Percentiles rank a stretch among this genome's conserved stretches.
Evolutionary conservation across 495 filamentous ascomycete genomes (phyloP).

Genomic region (Aspergillus diversus): DNA sequence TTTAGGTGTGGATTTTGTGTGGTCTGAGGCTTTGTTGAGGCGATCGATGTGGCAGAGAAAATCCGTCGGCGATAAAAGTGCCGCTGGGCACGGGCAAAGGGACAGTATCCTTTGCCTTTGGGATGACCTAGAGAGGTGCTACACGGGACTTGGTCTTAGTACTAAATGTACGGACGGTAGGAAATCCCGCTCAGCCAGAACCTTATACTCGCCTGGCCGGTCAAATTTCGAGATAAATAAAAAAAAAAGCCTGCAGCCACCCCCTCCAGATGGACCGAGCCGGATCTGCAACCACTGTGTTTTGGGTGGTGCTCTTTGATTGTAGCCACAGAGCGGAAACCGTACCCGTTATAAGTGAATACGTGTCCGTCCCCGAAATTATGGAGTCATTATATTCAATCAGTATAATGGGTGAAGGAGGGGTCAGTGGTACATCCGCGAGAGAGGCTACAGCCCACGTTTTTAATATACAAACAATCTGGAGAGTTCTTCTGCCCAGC

Average conservation of each 20-base stretch:
- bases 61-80: conserved; percentile 23
- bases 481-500: not conserved
- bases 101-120: conserved; percentile 32
- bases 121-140: conserved; percentile 27
- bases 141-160: conserved; percentile 35
- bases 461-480: conserved; percentile 10
- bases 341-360: conserved; percentile 13
- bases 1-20: conserved; percentile 19
- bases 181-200: conserved; percentile 30
- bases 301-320: not conserved
- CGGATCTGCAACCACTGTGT: conserved; percentile 1
- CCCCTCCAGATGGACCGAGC: conserved; percentile 16
- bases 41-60: conserved; percentile 26
- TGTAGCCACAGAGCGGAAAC: not conserved
- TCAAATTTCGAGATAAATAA: conserved; percentile 20
- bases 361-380: conserved; percentile 12
- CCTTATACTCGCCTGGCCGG: conserved; percentile 21
- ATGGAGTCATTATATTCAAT: conserved; percentile 24
- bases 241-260: conserved; percentile 15
- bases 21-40: conserved; percentile 18
- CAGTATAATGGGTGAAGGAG: conserved; percentile 23
- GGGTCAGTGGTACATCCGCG: conserved; percentile 24
- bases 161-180: conserved; percentile 37
- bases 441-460: conserved; percentile 24
- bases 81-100: conserved; percentile 21